Conservation (phyloP, 805 yeast species). For the Candida gorgasii region DNA sequence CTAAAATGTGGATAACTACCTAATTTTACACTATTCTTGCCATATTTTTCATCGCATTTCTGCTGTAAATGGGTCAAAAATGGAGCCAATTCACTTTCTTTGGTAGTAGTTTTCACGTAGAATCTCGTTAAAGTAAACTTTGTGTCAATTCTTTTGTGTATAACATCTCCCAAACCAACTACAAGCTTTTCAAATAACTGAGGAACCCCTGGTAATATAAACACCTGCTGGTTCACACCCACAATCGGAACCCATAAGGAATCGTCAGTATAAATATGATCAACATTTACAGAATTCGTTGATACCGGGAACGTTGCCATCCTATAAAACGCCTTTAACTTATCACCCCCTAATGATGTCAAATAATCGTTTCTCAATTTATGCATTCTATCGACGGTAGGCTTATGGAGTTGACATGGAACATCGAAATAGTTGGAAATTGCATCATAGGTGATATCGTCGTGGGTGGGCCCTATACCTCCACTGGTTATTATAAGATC, state of each 20-base stretch:
- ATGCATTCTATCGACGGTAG: conserved; percentile 62
- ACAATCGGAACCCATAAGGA: conserved; percentile 85
- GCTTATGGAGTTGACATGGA: conserved; percentile 51
- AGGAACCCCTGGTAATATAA: conserved; percentile 84
- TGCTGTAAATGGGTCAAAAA: conserved; percentile 54
- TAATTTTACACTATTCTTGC: conserved; percentile 51
- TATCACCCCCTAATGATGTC: conserved; percentile 37
- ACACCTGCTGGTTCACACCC: conserved; percentile 61
- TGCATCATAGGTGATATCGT: conserved; percentile 80
- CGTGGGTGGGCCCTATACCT: conserved; percentile 86
- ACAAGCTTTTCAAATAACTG: conserved; percentile 62
- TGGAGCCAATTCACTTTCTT: conserved; percentile 73
- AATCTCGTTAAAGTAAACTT: conserved; percentile 35
- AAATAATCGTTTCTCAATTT: conserved; percentile 40
- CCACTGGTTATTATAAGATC: conserved; percentile 74
- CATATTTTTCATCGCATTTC: conserved; percentile 29
- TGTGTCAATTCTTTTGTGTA: conserved; percentile 24
- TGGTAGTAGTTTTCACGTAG: conserved; percentile 59
- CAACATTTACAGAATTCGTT: conserved; percentile 26
- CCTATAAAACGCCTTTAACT: conserved; percentile 60
- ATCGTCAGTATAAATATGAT: conserved; percentile 43
- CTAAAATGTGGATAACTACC: conserved; percentile 85
- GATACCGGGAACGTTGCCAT: conserved; percentile 77
- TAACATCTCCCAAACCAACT: conserved; percentile 40
- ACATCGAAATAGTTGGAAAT: conserved; percentile 65